Evolutionary conservation across 164 flowering plant species (phyloP), one percentile per base, ranked within the genome.

Genomic region (Hamamelis virginiana): DNA sequence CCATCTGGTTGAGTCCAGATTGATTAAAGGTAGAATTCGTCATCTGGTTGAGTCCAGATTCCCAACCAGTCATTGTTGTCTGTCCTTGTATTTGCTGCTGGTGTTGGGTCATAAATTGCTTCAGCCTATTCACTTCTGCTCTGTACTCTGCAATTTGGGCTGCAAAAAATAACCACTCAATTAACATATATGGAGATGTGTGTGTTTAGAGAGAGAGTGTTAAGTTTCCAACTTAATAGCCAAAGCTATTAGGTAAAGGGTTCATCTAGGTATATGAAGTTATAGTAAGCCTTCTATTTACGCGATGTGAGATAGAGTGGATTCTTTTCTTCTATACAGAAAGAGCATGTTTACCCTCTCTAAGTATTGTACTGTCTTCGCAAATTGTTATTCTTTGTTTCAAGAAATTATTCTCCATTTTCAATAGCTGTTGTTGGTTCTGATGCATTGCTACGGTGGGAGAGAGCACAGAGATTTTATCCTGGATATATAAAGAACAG

Each of bases 271-370:
- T n/a, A n/a, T n/a, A n/a, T n/a, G n/a, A n/a, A n/a, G n/a, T n/a
- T n/a, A n/a, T n/a, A n/a, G n/a, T n/a, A n/a, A n/a, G n/a, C n/a
- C n/a, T n/a, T n/a, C n/a, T n/a, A n/a, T n/a, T n/a, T n/a, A n/a
- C n/a, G n/a, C n/a, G n/a, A n/a, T n/a, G n/a, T n/a, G n/a, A n/a
- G n/a, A n/a, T n/a, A n/a, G n/a, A n/a, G n/a, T n/a, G n/a, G n/a
- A n/a, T n/a, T n/a, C n/a, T n/a, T n/a, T n/a, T n/a, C n/a, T n/a
- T n/a, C n/a, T n/a, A n/a, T n/a, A n/a, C n/a, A n/a, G n/a, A n/a
- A n/a, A n/a, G n/a, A n/a, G n/a, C n/a, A n/a, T 66, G 47, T 12
- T 45, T 68, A 80, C 83, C 80, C 6, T 77, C 75, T 63, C 38
- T 66, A 41, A 77, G 27, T 1, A 66, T 0, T 57, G 27, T 64